These are phyloP conservation scores for Thalassia testudinum DNA, from an alignment of 116 monocot species.

Conservation along the genomic window DNA sequence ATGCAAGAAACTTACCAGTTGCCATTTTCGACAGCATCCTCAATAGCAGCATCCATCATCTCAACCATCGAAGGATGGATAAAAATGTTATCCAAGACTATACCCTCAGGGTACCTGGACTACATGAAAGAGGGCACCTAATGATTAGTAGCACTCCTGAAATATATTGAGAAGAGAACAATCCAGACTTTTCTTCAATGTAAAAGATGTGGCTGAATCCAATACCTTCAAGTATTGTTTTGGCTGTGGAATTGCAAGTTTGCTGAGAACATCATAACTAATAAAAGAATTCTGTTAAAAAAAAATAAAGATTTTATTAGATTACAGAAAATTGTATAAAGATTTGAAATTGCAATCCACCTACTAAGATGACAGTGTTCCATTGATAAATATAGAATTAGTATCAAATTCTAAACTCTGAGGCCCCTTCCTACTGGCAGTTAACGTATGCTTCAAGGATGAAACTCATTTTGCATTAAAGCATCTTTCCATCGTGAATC, in stretches of 20 bases:
- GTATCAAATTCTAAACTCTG: too few species aligned
- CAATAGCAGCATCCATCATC: slow-evolving; percentile 86
- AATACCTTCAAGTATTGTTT: slow-evolving; percentile 95
- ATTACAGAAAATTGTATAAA: background rate
- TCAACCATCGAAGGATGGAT: slow-evolving; percentile 85
- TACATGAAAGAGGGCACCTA: slow-evolving; percentile 23
- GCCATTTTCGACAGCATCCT: slow-evolving; percentile 77
- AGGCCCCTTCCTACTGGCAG: too few species aligned
- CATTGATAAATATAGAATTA: too few species aligned
- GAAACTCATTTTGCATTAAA: too few species aligned
- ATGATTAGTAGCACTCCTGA: too few species aligned
- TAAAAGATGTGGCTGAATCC: background rate
- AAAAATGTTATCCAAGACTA: slow-evolving; percentile 69
- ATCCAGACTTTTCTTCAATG: slow-evolving; percentile 1
- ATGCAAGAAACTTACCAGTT: slow-evolving; percentile 72
- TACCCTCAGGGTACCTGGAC: slow-evolving; percentile 91
- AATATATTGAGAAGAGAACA: too few species aligned
- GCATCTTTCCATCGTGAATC: too few species aligned
- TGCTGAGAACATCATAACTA: slow-evolving; percentile 76
- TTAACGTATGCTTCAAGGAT: too few species aligned
- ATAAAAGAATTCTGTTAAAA: slow-evolving; percentile 83
- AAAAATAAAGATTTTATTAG: background rate
- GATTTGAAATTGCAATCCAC: background rate
- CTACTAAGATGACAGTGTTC: too few species aligned
- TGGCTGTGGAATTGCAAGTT: slow-evolving; percentile 88